These are phyloP conservation scores for Penicillium macrosclerotiorum DNA, from an alignment of 495 filamentous ascomycete genomes.

Conservation along the genomic window DNA sequence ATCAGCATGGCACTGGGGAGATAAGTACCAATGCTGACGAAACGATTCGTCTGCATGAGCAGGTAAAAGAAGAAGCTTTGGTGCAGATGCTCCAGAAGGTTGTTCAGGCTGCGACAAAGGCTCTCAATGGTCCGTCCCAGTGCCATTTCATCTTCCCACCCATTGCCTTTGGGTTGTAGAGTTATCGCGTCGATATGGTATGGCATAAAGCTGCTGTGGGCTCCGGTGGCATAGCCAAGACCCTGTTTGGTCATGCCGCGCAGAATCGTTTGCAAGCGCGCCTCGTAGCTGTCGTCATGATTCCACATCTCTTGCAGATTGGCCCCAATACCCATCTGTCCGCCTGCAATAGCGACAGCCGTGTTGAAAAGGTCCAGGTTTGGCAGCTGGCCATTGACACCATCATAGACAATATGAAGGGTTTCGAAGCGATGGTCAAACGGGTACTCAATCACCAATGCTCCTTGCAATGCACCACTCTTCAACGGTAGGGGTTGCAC, in stretches of 20 bases:
- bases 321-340: constrained; percentile 87
- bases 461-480: constrained; percentile 89
- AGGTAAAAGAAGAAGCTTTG: constrained; percentile 99
- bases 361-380: constrained; percentile 97
- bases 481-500: constrained; percentile 84
- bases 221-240: constrained; percentile 82
- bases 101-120: constrained; percentile 88
- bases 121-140: constrained; percentile 87
- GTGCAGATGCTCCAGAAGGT: constrained; percentile 92
- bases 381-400: constrained; percentile 91
- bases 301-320: constrained; percentile 83
- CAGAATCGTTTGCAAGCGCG: constrained; percentile 84
- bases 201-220: constrained; percentile 93
- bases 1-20: constrained; percentile 95
- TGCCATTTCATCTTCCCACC: constrained; percentile 97
- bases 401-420: constrained; percentile 90
- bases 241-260: constrained; percentile 92
- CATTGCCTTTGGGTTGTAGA: constrained; percentile 80
- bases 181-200: constrained; percentile 98
- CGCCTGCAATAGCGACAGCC: constrained; percentile 78
- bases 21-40: constrained; percentile 98
- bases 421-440: constrained; percentile 78
- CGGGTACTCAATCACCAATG: constrained; percentile 89
- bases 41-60: constrained; percentile 82
- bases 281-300: constrained; percentile 78